Evolutionary conservation across 129 eudicot genomes (phyloP).

Genomic region (Heracleum sosnowskyi): DNA sequence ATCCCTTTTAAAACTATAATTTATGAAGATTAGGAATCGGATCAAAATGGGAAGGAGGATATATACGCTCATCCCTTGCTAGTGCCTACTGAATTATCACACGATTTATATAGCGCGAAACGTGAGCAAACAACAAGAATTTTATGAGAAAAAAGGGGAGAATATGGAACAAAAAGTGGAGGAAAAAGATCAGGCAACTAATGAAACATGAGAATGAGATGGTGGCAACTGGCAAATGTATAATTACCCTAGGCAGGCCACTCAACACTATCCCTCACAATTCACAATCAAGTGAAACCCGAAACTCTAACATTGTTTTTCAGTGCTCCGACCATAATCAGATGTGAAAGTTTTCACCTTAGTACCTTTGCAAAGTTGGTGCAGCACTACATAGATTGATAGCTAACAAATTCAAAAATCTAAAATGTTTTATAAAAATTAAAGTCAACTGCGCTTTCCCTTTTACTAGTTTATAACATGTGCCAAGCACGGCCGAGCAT

Average conservation of each 20-base stretch:
- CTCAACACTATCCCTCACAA: not conserved
- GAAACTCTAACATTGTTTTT: too few species aligned
- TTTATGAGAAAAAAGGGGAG: not conserved
- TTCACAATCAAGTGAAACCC: not conserved
- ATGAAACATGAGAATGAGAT: not conserved
- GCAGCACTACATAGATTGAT: too few species aligned
- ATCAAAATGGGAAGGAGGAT: too few species aligned
- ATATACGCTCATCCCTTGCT: too few species aligned
- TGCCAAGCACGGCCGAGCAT: too few species aligned
- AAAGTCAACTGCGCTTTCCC: too few species aligned
- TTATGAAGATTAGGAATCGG: too few species aligned
- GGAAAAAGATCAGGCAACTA: not conserved
- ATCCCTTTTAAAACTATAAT: too few species aligned
- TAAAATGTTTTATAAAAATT: too few species aligned
- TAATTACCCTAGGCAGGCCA: not conserved
- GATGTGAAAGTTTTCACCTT: not conserved
- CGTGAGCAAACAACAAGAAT: not conserved
- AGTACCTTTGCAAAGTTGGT: not conserved
- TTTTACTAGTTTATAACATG: too few species aligned
- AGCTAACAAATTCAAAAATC: too few species aligned
- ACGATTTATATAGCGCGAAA: not conserved
- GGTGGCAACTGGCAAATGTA: not conserved
- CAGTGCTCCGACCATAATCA: not conserved
- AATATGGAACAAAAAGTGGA: not conserved
- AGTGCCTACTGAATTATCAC: too few species aligned